Base-by-base conservation (phyloP, 257 asterid species). In the Nicotiana undulata region DNA sequence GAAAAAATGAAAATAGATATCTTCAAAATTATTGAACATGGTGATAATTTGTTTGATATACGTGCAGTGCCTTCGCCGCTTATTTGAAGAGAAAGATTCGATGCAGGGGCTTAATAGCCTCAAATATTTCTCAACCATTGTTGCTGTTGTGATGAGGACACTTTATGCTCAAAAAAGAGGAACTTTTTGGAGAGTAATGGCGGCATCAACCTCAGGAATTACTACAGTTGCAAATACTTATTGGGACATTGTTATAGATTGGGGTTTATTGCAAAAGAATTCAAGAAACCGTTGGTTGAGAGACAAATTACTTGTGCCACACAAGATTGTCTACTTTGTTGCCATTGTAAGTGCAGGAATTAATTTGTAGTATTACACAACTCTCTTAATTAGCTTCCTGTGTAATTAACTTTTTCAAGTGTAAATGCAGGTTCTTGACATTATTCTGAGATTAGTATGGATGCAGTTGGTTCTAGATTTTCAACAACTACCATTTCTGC, bases 361-460 rank as follows among this genome's bases (percentile, higher is more conserved):
- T 3, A 0, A 29, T 29, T 3, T 29, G 4, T 4, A 29, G 32
- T 29, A 29, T 29, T 29, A 29, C 32, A 29, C 32, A 29, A 29
- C 4, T 29, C 17, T 28, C 67, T n/a, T n/a, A n/a, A n/a, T n/a
- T n/a, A n/a, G n/a, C n/a, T 11, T 34, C 1, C 0, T n/a, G 18
- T 58, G 72, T 40, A 40, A 40, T 40, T 18, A 34, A 24, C 22
- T n/a, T 56, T 4, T 64, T 78, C 40, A 56, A 29, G 22, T 18
- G 5, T 63, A 53, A 63, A 80, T 87, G 85, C 91, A 93, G 98
- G 92, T 87, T 0, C 72, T 88, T 77, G 90, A 94, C 79, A 82
- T 91, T 26, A 83, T 93, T 32, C 88, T 94, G 75, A 93, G 98
- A 75, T 92, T 93, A 11, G 97, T 84, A 5, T 94, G 98, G 98